These are phyloP conservation scores for Crithidia expoeki DNA, from an alignment of 208 protist species.

Conservation along the genomic window DNA sequence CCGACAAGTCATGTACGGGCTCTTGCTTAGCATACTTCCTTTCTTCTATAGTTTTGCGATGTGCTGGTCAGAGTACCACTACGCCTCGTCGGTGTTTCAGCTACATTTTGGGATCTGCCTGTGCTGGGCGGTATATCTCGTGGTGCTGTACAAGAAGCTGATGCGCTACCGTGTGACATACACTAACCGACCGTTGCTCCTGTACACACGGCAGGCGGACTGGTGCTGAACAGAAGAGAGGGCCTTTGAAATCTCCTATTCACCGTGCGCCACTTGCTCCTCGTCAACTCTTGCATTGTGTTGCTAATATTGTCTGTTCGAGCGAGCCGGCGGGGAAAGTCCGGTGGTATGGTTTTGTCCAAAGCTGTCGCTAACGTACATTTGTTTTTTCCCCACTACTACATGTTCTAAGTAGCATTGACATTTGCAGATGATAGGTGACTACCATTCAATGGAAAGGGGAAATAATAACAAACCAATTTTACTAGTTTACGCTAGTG, in stretches of 20 bases:
- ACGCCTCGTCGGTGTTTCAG: conserved; percentile 26
- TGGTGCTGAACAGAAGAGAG: conserved; percentile 17
- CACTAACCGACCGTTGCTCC: conserved; percentile 72
- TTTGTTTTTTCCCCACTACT: too few species aligned
- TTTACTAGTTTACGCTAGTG: too few species aligned
- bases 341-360: too few species aligned
- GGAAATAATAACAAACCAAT: too few species aligned
- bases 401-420: too few species aligned
- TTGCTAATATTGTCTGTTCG: too few species aligned
- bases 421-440: too few species aligned
- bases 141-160: conserved; percentile 42
- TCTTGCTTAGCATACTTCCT: conserved; percentile 41
- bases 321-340: too few species aligned
- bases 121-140: conserved; percentile 53
- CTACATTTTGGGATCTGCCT: conserved; percentile 37
- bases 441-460: too few species aligned
- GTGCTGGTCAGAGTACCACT: conserved; percentile 22
- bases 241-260: not conserved
- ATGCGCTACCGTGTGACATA: conserved; percentile 60
- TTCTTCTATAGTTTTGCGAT: conserved; percentile 49
- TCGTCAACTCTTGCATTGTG: too few species aligned
- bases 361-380: too few species aligned
- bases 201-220: conserved; percentile 34
- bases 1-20: conserved; percentile 49
- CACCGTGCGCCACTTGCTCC: not conserved